Evolutionary conservation across 2,329 filamentous ascomycete species (phyloP).

Genomic region (Endoconidiophora polonica): DNA sequence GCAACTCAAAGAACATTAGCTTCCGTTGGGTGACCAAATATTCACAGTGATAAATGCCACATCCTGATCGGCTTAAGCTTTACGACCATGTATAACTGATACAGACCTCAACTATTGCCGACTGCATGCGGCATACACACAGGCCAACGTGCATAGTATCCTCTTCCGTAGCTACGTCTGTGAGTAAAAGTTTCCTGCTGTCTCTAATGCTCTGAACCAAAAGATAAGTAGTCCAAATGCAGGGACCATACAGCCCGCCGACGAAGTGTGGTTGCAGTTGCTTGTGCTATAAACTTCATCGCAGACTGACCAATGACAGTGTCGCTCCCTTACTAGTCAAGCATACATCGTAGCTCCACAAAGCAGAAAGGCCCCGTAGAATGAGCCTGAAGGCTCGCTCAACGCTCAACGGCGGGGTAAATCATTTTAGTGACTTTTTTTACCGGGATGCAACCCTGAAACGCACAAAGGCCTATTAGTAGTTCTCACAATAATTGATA

Average conservation of each 20-base stretch:
- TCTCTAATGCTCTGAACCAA: too few relatives aligned
- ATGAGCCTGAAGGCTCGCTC: neutral
- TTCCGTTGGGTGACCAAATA: too few relatives aligned
- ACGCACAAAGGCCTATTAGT: neutral
- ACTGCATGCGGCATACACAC: neutral
- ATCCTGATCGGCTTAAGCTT: too few relatives aligned
- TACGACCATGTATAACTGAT: too few relatives aligned
- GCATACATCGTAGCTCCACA: neutral
- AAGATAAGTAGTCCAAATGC: neutral
- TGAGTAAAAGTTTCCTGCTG: too few relatives aligned
- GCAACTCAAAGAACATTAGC: too few relatives aligned
- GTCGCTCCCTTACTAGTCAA: slow-evolving; percentile 1
- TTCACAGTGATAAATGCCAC: too few relatives aligned
- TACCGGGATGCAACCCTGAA: slow-evolving; percentile 5
- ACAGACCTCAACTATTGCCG: too few relatives aligned
- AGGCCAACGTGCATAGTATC: neutral
- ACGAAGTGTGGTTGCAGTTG: neutral
- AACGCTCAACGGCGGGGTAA: slow-evolving; percentile 8
- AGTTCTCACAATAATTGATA: neutral
- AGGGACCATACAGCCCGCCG: neutral
- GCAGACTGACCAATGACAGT: neutral
- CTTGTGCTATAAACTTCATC: neutral
- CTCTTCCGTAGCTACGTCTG: too few relatives aligned
- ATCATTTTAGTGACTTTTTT: slow-evolving; percentile 9
- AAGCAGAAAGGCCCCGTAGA: neutral